Percentiles rank a stretch among this genome's conserved stretches.
phyloP scores from a whole-genome alignment of 257 asterid species.

The Lycium ferocissimum region DNA sequence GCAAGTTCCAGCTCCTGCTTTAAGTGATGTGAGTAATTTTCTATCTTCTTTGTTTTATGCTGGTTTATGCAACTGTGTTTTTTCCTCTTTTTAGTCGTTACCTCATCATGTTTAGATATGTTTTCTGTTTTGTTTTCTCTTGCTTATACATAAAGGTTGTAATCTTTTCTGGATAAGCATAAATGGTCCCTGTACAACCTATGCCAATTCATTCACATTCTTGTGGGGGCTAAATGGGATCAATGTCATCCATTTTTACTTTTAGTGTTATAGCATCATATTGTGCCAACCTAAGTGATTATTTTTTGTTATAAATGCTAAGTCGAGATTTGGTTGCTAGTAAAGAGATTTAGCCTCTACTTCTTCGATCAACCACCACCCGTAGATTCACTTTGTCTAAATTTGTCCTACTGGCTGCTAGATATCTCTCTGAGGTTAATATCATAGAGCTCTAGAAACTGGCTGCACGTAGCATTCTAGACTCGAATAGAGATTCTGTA shows the following conservation, averaged over 20 bases:
- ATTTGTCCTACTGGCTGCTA: neutral
- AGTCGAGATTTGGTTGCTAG: neutral
- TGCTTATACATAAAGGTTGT: constrained; percentile 12
- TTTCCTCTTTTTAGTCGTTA: neutral
- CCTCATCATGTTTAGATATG: constrained; percentile 5
- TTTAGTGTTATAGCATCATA: neutral
- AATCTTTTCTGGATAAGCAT: constrained; percentile 18
- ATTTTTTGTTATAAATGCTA: neutral
- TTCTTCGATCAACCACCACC: neutral
- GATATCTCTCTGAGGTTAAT: neutral
- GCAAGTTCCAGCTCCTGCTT: constrained; percentile 73
- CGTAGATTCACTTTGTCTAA: neutral
- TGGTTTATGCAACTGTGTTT: neutral
- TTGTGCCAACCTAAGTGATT: neutral
- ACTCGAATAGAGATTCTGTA: neutral
- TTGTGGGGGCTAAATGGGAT: neutral
- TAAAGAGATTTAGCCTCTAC: neutral
- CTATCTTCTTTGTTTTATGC: constrained; percentile 4
- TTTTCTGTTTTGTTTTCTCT: constrained; percentile 5
- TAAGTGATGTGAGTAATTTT: constrained; percentile 68
- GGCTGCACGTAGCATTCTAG: neutral
- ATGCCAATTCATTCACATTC: constrained; percentile 4
- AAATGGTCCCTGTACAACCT: neutral
- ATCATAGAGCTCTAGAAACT: neutral
- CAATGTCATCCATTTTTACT: neutral